Evolutionary conservation across 257 asterid genomes (phyloP).

Genomic region (Rhazya stricta): DNA sequence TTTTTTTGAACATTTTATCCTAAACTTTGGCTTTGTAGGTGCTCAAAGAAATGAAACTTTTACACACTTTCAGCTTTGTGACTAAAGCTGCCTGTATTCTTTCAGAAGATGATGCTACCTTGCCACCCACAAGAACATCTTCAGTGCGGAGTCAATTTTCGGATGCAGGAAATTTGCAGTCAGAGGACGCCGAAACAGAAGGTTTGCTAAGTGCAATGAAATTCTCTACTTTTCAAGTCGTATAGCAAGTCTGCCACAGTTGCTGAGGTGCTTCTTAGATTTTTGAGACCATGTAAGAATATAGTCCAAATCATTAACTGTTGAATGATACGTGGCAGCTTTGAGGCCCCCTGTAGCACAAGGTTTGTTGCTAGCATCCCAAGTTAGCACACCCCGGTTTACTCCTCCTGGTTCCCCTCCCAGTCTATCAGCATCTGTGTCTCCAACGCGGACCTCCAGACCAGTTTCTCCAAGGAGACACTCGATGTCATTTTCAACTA

Average conservation of each 20-base stretch:
- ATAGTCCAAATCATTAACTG: background rate
- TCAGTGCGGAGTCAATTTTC: slow-evolving; percentile 45
- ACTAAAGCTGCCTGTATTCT: slow-evolving; percentile 21
- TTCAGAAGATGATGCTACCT: slow-evolving; percentile 48
- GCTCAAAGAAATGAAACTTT: background rate
- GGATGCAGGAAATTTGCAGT: slow-evolving; percentile 41
- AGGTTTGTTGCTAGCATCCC: slow-evolving; percentile 68
- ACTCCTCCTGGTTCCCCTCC: slow-evolving; percentile 96
- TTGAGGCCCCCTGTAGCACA: slow-evolving; percentile 53
- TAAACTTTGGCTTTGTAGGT: background rate
- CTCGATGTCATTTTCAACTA: slow-evolving; percentile 56
- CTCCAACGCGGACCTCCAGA: slow-evolving; percentile 77
- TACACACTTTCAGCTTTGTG: slow-evolving; percentile 12
- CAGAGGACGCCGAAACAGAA: slow-evolving; percentile 55
- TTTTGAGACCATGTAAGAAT: background rate
- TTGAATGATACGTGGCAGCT: slow-evolving; percentile 28
- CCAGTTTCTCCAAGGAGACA: slow-evolving; percentile 81
- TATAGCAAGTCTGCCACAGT: background rate
- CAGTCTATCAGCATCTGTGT: slow-evolving; percentile 64
- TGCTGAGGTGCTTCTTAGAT: background rate
- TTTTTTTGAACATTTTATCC: background rate
- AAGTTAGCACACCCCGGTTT: slow-evolving; percentile 68
- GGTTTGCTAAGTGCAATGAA: slow-evolving; percentile 28
- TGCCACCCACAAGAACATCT: slow-evolving; percentile 39
- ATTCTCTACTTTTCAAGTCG: background rate